Percentiles rank a stretch among this genome's conserved stretches.
Evolutionary conservation across 805 yeast genomes (phyloP).

Genomic region (Myxozyma nipponensis): DNA sequence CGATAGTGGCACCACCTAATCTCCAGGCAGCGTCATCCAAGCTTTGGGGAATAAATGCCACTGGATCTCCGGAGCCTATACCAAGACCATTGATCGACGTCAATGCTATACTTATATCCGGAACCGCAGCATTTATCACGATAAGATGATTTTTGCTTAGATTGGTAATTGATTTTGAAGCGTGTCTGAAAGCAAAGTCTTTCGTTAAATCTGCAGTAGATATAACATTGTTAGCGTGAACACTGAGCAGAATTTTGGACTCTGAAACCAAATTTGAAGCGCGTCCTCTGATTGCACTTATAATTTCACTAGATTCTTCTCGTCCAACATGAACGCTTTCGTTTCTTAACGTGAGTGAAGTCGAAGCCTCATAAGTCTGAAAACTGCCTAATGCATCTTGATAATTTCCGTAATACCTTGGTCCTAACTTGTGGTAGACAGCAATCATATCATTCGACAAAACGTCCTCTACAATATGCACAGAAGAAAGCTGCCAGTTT

Average conservation of each 20-base stretch:
- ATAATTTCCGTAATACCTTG: slow-evolving; percentile 31
- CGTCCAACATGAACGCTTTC: slow-evolving; percentile 22
- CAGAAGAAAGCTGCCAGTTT: slow-evolving; percentile 26
- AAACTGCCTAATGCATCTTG: slow-evolving; percentile 31
- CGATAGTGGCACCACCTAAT: slow-evolving; percentile 51
- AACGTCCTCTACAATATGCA: slow-evolving; percentile 26
- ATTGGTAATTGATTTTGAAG: slow-evolving; percentile 13
- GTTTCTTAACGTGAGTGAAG: slow-evolving; percentile 28
- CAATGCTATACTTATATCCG: slow-evolving; percentile 26
- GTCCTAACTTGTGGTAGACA: slow-evolving; percentile 29
- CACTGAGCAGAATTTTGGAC: slow-evolving; percentile 20
- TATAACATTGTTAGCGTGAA: slow-evolving; percentile 27
- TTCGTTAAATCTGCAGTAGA: slow-evolving; percentile 10
- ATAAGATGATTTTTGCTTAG: slow-evolving; percentile 24
- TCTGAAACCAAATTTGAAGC: slow-evolving; percentile 27
- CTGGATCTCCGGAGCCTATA: slow-evolving; percentile 26
- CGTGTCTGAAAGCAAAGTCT: slow-evolving; percentile 19
- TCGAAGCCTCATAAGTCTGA: slow-evolving; percentile 32
- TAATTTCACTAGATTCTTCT: slow-evolving; percentile 25
- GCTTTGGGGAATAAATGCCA: slow-evolving; percentile 21
- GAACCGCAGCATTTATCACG: slow-evolving; percentile 21
- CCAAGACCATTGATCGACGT: slow-evolving; percentile 20
- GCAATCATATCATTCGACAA: slow-evolving; percentile 28
- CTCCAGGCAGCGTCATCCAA: slow-evolving; percentile 31
- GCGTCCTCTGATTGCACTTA: slow-evolving; percentile 27